Evolutionary conservation across 2,329 filamentous ascomycete species (phyloP).

Genomic region (Clonostachys rosea): DNA sequence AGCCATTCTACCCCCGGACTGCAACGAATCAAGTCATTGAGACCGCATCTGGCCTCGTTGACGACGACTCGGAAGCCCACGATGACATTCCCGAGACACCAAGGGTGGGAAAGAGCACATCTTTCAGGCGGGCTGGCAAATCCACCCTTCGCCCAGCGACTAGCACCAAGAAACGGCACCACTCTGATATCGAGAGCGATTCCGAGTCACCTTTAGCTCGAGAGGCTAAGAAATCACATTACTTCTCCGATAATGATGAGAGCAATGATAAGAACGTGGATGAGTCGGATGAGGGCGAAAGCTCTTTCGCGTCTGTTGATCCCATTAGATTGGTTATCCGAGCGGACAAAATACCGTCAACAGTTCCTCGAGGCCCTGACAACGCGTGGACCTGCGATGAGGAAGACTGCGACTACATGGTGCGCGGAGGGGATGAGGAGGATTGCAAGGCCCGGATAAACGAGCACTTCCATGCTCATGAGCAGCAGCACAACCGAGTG

Average conservation of each 20-base stretch:
- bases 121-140: slow-evolving; percentile 32
- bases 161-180: slow-evolving; percentile 38
- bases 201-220: slow-evolving; percentile 26
- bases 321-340: slow-evolving; percentile 39
- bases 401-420: slow-evolving; percentile 58
- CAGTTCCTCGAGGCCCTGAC: slow-evolving; percentile 47
- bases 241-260: slow-evolving; percentile 21
- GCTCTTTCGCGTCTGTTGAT: slow-evolving; percentile 1
- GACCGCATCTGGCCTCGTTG: background rate
- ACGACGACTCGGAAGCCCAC: slow-evolving; percentile 8
- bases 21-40: background rate
- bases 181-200: slow-evolving; percentile 28
- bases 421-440: slow-evolving; percentile 55
- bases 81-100: slow-evolving; percentile 9
- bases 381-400: slow-evolving; percentile 64
- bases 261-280: slow-evolving; percentile 21
- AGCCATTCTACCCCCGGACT: background rate
- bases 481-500: slow-evolving; percentile 44
- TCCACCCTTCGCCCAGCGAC: slow-evolving; percentile 36
- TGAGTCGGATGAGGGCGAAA: slow-evolving; percentile 9
- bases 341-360: slow-evolving; percentile 43
- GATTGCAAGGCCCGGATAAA: slow-evolving; percentile 50
- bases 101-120: slow-evolving; percentile 19
- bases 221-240: slow-evolving; percentile 25
- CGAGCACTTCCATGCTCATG: slow-evolving; percentile 57